phyloP scores from a whole-genome alignment of 352 stramenopile species.

The Thraustotheca clavata region DNA sequence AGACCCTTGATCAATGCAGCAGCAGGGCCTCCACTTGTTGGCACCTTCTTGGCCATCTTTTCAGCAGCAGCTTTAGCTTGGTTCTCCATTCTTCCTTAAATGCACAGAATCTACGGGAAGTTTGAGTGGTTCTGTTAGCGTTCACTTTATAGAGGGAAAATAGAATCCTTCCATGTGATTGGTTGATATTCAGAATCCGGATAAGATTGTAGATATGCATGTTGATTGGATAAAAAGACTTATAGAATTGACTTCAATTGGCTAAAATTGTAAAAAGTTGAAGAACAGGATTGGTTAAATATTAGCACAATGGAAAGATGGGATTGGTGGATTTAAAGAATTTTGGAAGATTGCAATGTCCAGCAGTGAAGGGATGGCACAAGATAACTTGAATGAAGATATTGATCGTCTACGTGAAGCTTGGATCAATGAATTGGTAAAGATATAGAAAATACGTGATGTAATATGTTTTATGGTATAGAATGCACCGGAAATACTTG shows the following conservation, averaged over 20 bases:
- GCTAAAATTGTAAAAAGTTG: neutral
- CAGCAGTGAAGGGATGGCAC: conserved; percentile 6
- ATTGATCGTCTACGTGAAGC: conserved; percentile 52
- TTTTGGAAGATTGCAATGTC: too few species aligned
- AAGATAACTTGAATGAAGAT: conserved; percentile 75
- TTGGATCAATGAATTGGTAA: conserved; percentile 80
- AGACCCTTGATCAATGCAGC: conserved; percentile 54
- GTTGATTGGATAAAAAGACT: too few species aligned
- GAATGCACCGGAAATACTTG: conserved; percentile 71
- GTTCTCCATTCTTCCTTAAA: conserved; percentile 40
- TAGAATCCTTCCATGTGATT: neutral
- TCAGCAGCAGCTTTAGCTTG: conserved; percentile 81
- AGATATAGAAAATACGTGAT: neutral
- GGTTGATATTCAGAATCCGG: neutral
- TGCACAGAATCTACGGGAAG: conserved; percentile 6
- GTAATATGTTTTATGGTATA: conserved; percentile 23
- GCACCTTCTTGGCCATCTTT: conserved; percentile 82
- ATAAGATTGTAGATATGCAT: neutral
- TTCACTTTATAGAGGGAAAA: neutral
- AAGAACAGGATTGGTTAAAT: neutral
- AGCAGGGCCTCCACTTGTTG: conserved; percentile 44
- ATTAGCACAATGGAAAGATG: too few species aligned
- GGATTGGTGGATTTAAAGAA: neutral
- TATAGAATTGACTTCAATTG: too few species aligned
- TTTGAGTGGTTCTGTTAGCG: conserved; percentile 12